phyloP scores from a whole-genome alignment of 2,329 filamentous ascomycete species.

The Atkinsonella hypoxylon region DNA sequence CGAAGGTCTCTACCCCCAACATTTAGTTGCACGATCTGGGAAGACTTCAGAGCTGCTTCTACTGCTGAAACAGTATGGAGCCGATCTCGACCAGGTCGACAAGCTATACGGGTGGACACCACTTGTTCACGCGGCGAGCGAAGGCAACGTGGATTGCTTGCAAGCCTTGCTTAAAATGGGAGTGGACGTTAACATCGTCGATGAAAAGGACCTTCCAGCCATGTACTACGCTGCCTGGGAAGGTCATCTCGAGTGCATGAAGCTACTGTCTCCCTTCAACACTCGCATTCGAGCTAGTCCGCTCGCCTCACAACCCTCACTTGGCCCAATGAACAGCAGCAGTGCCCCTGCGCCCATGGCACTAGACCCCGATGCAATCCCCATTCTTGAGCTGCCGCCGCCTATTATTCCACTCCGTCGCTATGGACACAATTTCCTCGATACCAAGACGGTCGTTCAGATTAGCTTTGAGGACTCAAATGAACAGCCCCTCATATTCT shows the following conservation, averaged over 20 bases:
- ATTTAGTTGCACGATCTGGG: slow-evolving; percentile 83
- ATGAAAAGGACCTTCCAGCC: slow-evolving; percentile 86
- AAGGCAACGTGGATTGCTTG: slow-evolving; percentile 84
- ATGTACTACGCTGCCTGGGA: slow-evolving; percentile 99
- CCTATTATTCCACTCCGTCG: slow-evolving; percentile 90
- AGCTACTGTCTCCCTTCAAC: slow-evolving; percentile 58
- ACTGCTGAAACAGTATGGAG: slow-evolving; percentile 73
- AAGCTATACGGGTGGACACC: slow-evolving; percentile 98
- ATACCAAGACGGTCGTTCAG: slow-evolving; percentile 93
- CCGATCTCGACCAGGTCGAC: slow-evolving; percentile 82
- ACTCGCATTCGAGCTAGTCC: slow-evolving; percentile 31
- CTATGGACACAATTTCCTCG: slow-evolving; percentile 96
- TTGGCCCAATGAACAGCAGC: slow-evolving; percentile 35
- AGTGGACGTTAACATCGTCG: slow-evolving; percentile 65
- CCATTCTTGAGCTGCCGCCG: slow-evolving; percentile 80
- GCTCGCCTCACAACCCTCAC: slow-evolving; percentile 28
- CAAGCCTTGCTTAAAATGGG: slow-evolving; percentile 69
- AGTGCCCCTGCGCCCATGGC: slow-evolving; percentile 47
- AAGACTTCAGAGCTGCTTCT: slow-evolving; percentile 69
- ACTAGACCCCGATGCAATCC: slow-evolving; percentile 77
- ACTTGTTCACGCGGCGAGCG: slow-evolving; percentile 88
- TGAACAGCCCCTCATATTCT: slow-evolving; percentile 77
- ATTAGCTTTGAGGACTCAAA: slow-evolving; percentile 74
- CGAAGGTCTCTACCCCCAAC: slow-evolving; percentile 93
- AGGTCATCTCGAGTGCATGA: slow-evolving; percentile 90